Conservation (phyloP, 495 filamentous ascomycete genomes). For the Lasiosphaeria miniovina region DNA sequence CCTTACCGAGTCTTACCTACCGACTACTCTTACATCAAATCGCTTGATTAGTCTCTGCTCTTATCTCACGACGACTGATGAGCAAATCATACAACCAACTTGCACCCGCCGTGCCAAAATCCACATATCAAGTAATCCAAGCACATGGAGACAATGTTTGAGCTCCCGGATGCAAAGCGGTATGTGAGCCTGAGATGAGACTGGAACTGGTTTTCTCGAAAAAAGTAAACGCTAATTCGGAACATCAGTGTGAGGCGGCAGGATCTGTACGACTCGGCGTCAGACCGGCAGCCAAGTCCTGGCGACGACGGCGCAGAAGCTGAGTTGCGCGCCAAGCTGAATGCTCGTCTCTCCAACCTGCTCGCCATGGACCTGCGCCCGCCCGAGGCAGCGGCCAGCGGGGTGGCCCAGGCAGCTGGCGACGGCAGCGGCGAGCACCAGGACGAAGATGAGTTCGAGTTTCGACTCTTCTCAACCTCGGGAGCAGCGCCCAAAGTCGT, state of each 20-base stretch:
- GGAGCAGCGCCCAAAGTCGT: slow-evolving; percentile 34
- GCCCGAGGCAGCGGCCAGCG: neutral
- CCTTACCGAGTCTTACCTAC: too few relatives aligned
- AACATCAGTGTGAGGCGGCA: slow-evolving; percentile 47
- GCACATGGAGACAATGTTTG: slow-evolving; percentile 41
- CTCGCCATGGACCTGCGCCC: slow-evolving; percentile 31
- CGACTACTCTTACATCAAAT: too few relatives aligned
- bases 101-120: neutral
- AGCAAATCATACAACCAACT: neutral
- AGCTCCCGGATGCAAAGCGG: slow-evolving; percentile 53
- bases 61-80: neutral
- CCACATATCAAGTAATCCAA: too few relatives aligned
- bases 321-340: slow-evolving; percentile 36
- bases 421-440: slow-evolving; percentile 13
- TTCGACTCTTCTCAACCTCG: slow-evolving; percentile 52
- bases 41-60: too few relatives aligned
- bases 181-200: slow-evolving; percentile 20
- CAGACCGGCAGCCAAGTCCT: slow-evolving; percentile 22
- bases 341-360: slow-evolving; percentile 40
- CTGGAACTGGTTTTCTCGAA: neutral
- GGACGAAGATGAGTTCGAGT: slow-evolving; percentile 44
- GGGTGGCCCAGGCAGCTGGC: neutral
- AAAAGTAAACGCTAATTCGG: slow-evolving; percentile 8
- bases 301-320: slow-evolving; percentile 26
- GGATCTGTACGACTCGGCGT: slow-evolving; percentile 44